phyloP scores from a whole-genome alignment of 306 rosid genomes.

The Vigna radiata region DNA sequence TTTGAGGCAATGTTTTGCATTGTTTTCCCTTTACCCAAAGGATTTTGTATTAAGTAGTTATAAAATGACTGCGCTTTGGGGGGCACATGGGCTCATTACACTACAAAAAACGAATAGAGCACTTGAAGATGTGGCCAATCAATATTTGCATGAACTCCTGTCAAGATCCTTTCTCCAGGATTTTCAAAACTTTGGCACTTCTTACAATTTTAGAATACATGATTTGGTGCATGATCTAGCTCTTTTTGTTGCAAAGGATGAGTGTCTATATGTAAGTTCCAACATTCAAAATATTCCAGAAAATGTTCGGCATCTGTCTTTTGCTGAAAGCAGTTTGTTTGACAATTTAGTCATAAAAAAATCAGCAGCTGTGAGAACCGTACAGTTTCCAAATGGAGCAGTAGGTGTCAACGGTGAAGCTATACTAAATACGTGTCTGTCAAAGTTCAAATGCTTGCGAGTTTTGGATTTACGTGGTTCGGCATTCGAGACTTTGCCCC shows the following conservation, averaged over 20 bases:
- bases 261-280: background rate
- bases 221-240: too few species aligned
- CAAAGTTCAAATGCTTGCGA: background rate
- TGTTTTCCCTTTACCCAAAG: constrained; percentile 35
- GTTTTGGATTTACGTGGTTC: background rate
- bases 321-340: background rate
- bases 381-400: background rate
- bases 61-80: constrained; percentile 15
- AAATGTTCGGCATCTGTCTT: background rate
- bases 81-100: constrained; percentile 47
- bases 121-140: too few species aligned
- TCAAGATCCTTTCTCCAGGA: too few species aligned
- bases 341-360: background rate
- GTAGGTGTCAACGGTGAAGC: background rate
- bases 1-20: constrained; percentile 49
- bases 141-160: too few species aligned
- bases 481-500: background rate
- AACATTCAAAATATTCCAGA: background rate
- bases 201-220: too few species aligned
- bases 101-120: background rate
- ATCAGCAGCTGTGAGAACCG: background rate
- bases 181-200: too few species aligned
- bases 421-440: background rate
- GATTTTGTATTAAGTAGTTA: background rate
- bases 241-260: background rate